Evolutionary conservation across 768 basidiomycete genomes (phyloP).

Genomic region (Chalciporus chontae): DNA sequence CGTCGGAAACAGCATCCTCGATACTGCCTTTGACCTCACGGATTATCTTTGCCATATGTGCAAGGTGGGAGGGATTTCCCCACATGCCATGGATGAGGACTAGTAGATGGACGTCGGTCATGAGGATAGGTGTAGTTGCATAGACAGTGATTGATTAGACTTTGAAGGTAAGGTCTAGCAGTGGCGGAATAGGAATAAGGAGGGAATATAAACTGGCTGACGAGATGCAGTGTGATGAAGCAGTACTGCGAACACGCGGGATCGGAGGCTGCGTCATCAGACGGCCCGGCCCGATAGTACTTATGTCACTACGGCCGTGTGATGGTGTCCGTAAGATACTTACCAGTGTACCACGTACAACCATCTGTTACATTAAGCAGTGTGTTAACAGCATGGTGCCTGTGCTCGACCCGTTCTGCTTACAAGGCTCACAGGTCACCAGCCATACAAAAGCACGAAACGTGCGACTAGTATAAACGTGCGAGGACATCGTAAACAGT

Average conservation of each 20-base stretch:
- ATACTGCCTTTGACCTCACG: slow-evolving; percentile 36
- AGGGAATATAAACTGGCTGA: too few species aligned
- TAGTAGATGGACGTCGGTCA: slow-evolving; percentile 38
- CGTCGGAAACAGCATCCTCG: slow-evolving; percentile 27
- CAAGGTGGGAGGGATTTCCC: slow-evolving; percentile 69
- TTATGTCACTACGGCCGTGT: too few species aligned
- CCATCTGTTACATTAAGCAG: too few species aligned
- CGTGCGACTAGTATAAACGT: background rate
- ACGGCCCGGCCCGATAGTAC: too few species aligned
- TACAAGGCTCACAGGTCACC: background rate
- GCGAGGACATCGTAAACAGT: background rate
- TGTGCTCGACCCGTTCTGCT: too few species aligned
- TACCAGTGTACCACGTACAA: too few species aligned
- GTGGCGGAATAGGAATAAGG: background rate
- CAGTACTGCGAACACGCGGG: too few species aligned
- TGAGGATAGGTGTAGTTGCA: slow-evolving; percentile 10
- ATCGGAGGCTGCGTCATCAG: too few species aligned
- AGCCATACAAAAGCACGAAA: background rate
- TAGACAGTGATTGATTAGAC: background rate
- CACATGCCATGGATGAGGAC: slow-evolving; percentile 68
- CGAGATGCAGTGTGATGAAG: too few species aligned
- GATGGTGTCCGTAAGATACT: too few species aligned
- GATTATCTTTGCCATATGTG: slow-evolving; percentile 53
- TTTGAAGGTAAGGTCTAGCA: too few species aligned
- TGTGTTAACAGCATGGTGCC: too few species aligned